Base-by-base conservation (phyloP, 1,284 basidiomycete species). In the Agroathelia rolfsii region DNA sequence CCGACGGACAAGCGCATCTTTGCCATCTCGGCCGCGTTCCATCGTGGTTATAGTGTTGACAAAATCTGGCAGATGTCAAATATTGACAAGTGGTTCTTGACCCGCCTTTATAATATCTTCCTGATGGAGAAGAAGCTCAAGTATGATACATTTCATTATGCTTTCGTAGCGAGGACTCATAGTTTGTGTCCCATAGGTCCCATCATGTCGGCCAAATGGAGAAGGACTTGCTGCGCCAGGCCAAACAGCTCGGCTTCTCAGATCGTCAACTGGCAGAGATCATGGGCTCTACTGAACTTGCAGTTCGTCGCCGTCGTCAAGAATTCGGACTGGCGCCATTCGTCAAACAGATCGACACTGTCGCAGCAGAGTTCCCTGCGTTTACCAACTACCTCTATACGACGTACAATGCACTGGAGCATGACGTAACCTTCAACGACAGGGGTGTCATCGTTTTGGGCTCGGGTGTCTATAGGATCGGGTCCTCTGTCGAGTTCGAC, bases 381-480 rank as follows among this genome's bases (percentile, higher is more conserved):
- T 90, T 84, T 67, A 97, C 95, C 41, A 98, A 98, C 67, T 97
- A 98, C 61, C 77, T 98, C 31, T 97, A 97, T 66, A 96, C 86
- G 25, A 95, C 93, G 2, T 97, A 97, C 69, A 96, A 96, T 50
- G 94, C 87, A 8, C 64, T 81, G 42, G 86, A 93, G 56, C 87
- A 97, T 57, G 94, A 97, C 50, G 62, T 98, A 47, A 59, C 62
- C 8, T 97, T 97, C 59, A 61, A 79, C 36, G 95, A 98, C 52
- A 74, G 85, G 41, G 94, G 94, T 48, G 80, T 96, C 41, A 95
- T 98, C 76, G 94, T 97, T 9, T 74, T 97, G 20, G 95, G 94
- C 17, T 97, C 95, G 16, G 94, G 94, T 47, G 94, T 97, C 11
- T 98, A 98, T 63, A 83, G 95, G 37, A 98, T 98, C 48, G 94